Base-by-base conservation (phyloP, 208 protist genomes). In the Crithidia expoeki region DNA sequence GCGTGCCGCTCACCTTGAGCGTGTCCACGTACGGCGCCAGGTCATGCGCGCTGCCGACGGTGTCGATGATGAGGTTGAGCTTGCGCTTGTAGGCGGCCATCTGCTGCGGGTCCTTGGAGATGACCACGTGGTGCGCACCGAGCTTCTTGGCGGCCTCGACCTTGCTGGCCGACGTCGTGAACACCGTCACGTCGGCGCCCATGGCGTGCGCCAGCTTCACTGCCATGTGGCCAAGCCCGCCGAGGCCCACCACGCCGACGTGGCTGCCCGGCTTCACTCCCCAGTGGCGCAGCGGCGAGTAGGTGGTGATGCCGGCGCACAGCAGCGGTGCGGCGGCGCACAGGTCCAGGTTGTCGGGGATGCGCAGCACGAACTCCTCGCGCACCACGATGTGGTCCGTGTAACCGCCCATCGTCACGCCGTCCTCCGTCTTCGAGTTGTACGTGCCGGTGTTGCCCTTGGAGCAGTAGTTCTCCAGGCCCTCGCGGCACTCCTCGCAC, bases 241-340 rank as follows among this genome's bases (percentile, higher is more conserved):
- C 94, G 19, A 97, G 72, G 42, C 94, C 94, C 19, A 93, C 79
- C 47, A 97, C 83, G 33, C 85, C 88, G 7, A 97, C 85, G 36
- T 78, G 73, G 25, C 64, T 71, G 52, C 89, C 90, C 38, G 70
- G 32, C 55, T 80, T 88, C 65, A 91, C 79, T 38, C 80, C 75
- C 73, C 78, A 91, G 77, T 92, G 76, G 52, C 72, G 76, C 53
- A 97, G 74, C 42, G 90, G 86, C 16, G 88, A 93, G 73, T 86
- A 97, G 10, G 86, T 89, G 10, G 94, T 97, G 68, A 95, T 89
- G 64, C 93, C 94, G 33, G 94, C 94, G 75, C 94, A 98, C 51
- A 96, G 68, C 25, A 98, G 83, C 55, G 93, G 93, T 4, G 89
- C 91, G 12, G 89, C 82, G 12, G 75, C 64, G 42, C 64, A 66